Percentiles rank a stretch among this genome's conserved stretches.
Evolutionary conservation across 176 grass and related monocot species (phyloP).

Genomic region (Alopecurus myosuroides): DNA sequence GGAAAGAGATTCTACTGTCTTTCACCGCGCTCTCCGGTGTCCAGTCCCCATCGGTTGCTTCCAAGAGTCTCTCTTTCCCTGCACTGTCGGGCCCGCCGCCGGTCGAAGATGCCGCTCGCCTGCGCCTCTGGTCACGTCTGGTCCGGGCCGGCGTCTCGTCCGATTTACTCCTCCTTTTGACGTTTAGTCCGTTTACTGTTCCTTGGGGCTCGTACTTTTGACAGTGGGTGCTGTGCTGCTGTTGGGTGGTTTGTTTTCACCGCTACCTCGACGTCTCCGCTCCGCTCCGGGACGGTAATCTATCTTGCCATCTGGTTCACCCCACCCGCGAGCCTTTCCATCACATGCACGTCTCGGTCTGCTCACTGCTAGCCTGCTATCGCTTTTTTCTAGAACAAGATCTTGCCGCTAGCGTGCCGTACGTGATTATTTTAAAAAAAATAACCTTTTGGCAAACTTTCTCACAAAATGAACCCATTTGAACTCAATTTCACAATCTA

Average conservation of each 20-base stretch:
- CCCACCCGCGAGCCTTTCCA: slow-evolving; percentile 7
- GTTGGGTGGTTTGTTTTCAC: slow-evolving; percentile 17
- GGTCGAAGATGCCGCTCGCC: not conserved
- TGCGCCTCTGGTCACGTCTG: not conserved
- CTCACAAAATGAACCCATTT: too few relatives aligned
- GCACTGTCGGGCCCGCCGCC: not conserved
- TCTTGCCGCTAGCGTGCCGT: not conserved
- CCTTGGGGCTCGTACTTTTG: not conserved
- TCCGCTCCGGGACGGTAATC: not conserved
- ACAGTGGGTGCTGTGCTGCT: not conserved
- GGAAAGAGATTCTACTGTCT: not conserved
- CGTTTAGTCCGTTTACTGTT: not conserved
- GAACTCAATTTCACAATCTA: too few relatives aligned
- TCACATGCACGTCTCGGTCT: slow-evolving; percentile 24
- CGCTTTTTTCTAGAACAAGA: not conserved
- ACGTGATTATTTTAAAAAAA: too few relatives aligned
- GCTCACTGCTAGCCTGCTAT: too few relatives aligned
- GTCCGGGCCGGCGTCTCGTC: not conserved
- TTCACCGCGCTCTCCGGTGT: not conserved
- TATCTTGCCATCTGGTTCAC: not conserved
- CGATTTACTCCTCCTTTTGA: not conserved
- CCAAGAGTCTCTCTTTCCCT: not conserved
- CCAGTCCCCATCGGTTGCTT: slow-evolving; percentile 1
- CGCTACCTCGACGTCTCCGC: not conserved
- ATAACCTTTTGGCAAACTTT: too few relatives aligned